phyloP scores from a whole-genome alignment of 2,329 filamentous ascomycete genomes.

The Alternaria panax region DNA sequence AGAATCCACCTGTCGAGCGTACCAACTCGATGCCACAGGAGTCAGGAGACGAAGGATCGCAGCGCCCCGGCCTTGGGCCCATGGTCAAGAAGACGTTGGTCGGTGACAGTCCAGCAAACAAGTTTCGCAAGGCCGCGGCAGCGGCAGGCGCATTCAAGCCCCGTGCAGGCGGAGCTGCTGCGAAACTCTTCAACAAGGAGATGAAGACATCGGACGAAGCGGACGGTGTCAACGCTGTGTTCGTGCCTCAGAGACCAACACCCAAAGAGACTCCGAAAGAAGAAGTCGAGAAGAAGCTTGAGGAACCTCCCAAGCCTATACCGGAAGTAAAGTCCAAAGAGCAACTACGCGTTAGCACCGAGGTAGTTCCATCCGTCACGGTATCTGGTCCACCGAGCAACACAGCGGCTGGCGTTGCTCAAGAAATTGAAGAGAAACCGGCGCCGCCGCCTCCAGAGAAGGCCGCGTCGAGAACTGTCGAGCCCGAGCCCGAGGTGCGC shows the following conservation, averaged over 20 bases:
- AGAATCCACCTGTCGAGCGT: slow-evolving; percentile 45
- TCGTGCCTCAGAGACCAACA: slow-evolving; percentile 68
- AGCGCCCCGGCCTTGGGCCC: slow-evolving; percentile 81
- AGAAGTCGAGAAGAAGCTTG: slow-evolving; percentile 36
- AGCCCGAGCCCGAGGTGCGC: slow-evolving; percentile 55
- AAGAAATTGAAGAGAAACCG: slow-evolving; percentile 34
- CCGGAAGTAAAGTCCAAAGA: slow-evolving; percentile 42
- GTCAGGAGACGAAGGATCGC: slow-evolving; percentile 62
- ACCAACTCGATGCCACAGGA: slow-evolving; percentile 51
- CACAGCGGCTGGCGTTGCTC: slow-evolving; percentile 20
- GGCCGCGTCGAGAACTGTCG: slow-evolving; percentile 23
- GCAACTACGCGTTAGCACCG: slow-evolving; percentile 39
- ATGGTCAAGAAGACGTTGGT: slow-evolving; percentile 87
- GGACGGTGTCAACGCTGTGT: slow-evolving; percentile 88
- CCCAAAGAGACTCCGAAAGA: slow-evolving; percentile 39
- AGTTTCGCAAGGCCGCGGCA: slow-evolving; percentile 81
- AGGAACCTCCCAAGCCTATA: slow-evolving; percentile 29
- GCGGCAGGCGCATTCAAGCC: slow-evolving; percentile 79
- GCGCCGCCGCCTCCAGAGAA: slow-evolving; percentile 51
- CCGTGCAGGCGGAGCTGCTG: slow-evolving; percentile 83
- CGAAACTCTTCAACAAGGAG: slow-evolving; percentile 70
- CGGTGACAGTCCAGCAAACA: slow-evolving; percentile 74
- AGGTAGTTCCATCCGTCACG: slow-evolving; percentile 45
- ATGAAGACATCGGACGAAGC: slow-evolving; percentile 71
- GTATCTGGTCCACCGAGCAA: slow-evolving; percentile 43